Conservation (phyloP, 371 early-diverging fungal genomes). For the Rhizopus sp. region DNA sequence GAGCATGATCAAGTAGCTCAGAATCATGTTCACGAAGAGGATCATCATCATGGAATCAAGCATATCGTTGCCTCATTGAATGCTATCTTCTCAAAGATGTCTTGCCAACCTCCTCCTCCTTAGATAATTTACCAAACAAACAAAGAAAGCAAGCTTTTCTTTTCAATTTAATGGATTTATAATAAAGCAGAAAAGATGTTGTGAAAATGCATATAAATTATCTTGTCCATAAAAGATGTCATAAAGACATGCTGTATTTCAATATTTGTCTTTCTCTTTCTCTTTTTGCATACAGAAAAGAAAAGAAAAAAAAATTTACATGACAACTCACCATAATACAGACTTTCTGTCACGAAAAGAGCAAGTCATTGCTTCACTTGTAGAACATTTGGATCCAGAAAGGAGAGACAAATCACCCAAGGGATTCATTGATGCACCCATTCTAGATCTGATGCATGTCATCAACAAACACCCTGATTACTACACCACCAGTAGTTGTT, state of each 20-base stretch:
- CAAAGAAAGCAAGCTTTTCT: too few relatives aligned
- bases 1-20: too few relatives aligned
- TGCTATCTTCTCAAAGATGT: too few relatives aligned
- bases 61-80: too few relatives aligned
- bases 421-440: slow-evolving; percentile 64
- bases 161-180: too few relatives aligned
- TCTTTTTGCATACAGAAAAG: background rate
- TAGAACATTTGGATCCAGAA: slow-evolving; percentile 55
- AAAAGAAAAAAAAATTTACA: too few relatives aligned
- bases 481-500: slow-evolving; percentile 66
- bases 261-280: background rate
- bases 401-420: slow-evolving; percentile 65
- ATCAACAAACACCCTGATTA: slow-evolving; percentile 70
- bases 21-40: too few relatives aligned
- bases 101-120: too few relatives aligned
- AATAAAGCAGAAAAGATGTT: too few relatives aligned
- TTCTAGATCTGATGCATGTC: slow-evolving; percentile 64
- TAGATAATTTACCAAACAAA: too few relatives aligned
- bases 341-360: slow-evolving; percentile 36
- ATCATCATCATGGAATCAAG: too few relatives aligned
- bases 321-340: background rate
- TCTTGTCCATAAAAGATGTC: background rate
- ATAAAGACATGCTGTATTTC: background rate
- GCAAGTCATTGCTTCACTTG: slow-evolving; percentile 45
- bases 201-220: background rate